These are phyloP conservation scores for Quambalaria eucalypti DNA, from an alignment of 1,284 basidiomycete species.

Conservation along the genomic window DNA sequence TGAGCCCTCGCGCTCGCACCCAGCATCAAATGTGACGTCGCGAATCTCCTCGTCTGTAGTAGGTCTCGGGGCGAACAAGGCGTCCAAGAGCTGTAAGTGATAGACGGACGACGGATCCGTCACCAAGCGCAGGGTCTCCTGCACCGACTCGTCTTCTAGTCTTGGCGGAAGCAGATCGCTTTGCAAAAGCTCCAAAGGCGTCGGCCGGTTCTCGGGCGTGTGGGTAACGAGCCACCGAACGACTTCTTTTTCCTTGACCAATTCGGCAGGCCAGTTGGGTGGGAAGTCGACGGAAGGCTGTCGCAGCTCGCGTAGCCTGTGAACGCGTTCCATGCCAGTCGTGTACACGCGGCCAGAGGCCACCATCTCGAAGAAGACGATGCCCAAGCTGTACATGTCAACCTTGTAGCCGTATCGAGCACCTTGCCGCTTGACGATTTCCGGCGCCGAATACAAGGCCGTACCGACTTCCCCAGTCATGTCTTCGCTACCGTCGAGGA, in stretches of 20 bases:
- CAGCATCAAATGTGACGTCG: constrained; percentile 70
- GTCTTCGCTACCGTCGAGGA: constrained; percentile 8
- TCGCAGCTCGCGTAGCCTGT: constrained; percentile 68
- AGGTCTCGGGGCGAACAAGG: constrained; percentile 17
- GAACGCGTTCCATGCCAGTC: constrained; percentile 78
- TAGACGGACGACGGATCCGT: constrained; percentile 50
- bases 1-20: constrained; percentile 63
- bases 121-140: constrained; percentile 67
- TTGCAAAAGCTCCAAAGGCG: constrained; percentile 72
- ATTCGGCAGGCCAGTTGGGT: constrained; percentile 56
- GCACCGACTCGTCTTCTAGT: constrained; percentile 75
- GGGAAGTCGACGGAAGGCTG: constrained; percentile 69
- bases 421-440: constrained; percentile 11
- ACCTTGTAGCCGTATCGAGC: constrained; percentile 50
- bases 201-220: constrained; percentile 70
- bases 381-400: constrained; percentile 84
- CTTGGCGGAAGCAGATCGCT: constrained; percentile 66
- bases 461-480: constrained; percentile 65
- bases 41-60: constrained; percentile 53
- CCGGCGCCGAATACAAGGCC: constrained; percentile 83
- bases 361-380: constrained; percentile 98
- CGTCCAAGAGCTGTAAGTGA: constrained; percentile 36
- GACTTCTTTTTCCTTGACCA: constrained; percentile 55
- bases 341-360: constrained; percentile 58
- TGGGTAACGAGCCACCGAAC: constrained; percentile 76